Conservation (phyloP, 306 rosid species). For the Casuarina equisetifolia region DNA sequence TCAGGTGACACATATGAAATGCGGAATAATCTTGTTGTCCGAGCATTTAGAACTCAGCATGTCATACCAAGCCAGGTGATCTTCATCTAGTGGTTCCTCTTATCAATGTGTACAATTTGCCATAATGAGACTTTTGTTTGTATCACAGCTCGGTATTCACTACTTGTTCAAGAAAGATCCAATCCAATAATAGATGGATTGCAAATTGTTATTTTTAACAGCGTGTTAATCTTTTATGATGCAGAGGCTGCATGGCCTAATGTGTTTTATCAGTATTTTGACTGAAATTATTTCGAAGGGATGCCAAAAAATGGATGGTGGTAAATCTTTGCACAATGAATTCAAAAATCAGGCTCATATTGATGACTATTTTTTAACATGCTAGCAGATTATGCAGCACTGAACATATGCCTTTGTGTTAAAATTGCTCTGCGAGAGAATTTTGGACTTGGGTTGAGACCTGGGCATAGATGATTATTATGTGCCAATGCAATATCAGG, state of each 20-base stretch:
- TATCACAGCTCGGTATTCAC: background rate
- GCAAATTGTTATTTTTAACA: constrained; percentile 3
- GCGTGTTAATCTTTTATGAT: background rate
- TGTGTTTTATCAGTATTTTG: background rate
- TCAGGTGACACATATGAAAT: constrained; percentile 94
- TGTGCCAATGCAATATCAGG: background rate
- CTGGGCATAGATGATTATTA: background rate
- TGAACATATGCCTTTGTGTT: background rate
- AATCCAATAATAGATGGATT: constrained; percentile 4
- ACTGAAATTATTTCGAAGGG: background rate
- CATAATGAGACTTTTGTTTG: background rate
- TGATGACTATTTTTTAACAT: background rate
- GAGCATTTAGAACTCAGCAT: constrained; percentile 90
- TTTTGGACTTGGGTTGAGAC: background rate
- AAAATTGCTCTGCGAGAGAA: background rate
- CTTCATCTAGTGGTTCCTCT: constrained; percentile 7
- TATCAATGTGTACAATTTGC: background rate
- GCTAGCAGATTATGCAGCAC: background rate
- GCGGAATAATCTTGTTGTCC: constrained; percentile 85
- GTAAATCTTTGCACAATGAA: background rate
- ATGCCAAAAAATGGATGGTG: background rate
- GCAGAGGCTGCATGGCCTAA: background rate
- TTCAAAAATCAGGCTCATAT: background rate
- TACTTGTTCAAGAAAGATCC: background rate
- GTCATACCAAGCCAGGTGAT: constrained; percentile 94